Base-by-base conservation (phyloP, 2,329 filamentous ascomycete genomes). In the Calonectria pseudoturangicola region DNA sequence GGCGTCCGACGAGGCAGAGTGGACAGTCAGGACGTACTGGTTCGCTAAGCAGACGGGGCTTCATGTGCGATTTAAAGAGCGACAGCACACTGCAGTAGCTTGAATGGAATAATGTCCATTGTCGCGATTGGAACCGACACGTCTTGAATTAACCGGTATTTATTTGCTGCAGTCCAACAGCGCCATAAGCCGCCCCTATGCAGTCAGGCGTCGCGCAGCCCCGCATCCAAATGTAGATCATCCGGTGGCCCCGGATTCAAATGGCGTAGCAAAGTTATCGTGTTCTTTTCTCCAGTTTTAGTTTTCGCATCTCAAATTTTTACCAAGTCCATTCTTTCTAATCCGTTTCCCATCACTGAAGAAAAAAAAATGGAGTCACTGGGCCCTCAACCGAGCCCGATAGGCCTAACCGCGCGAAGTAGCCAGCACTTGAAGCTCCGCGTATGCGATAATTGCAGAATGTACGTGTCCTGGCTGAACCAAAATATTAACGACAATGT, bases 11-110 rank as follows among this genome's bases (percentile, higher is more conserved):
- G 21, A 58, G 54, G 9, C 54, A n/a, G 54, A 58, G 54, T 58
- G 54, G 54, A 36, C 36, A 13, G 36, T 58, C n/a, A 58, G 16
- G 54, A 58, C 54, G 33, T 58, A 21, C 8, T 58, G 54, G 54
- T 58, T 58, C 13, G 54, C 54, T 3, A 58, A 58, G n/a, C 54
- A 58, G 15, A 25, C 33, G 12, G 54, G 54, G 21, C 54, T 58
- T 41, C 33, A 41, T 41, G 33, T 41, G n/a, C 21, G 54, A 41
- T 41, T 58, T 16, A 58, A 58, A 18, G 54, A 58, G 12, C 54
- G 54, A 39, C n/a, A 9, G 25, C 30, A 9, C 15, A 27, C 13
- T 39, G n/a, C 12, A 16, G 51, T 18, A 36, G 51, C 12, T 15
- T 4, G 28, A n/a, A 4, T 25, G 21, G 21, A 21, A 21, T 21